Evolutionary conservation across 2,329 filamentous ascomycete species (phyloP).

Genomic region (Alternaria conjuncta): DNA sequence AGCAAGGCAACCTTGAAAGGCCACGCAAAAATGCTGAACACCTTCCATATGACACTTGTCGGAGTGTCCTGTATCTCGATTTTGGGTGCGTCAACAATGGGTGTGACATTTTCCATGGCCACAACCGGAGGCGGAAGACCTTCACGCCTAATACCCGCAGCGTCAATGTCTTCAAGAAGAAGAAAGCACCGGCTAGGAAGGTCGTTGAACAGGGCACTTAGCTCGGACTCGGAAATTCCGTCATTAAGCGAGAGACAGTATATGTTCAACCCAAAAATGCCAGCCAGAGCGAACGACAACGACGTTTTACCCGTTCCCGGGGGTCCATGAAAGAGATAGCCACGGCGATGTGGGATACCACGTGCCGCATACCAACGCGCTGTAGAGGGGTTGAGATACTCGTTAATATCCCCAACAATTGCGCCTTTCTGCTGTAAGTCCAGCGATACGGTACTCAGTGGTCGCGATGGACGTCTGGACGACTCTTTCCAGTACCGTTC

Average conservation of each 20-base stretch:
- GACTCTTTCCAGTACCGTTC: conserved; percentile 45
- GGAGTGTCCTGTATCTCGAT: neutral
- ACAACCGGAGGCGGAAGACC: neutral
- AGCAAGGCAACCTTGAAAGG: no score
- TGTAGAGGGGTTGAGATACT: conserved; percentile 61
- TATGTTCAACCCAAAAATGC: conserved; percentile 55
- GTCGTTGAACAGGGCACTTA: conserved; percentile 51
- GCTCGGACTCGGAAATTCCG: conserved; percentile 72
- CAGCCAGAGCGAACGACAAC: conserved; percentile 50
- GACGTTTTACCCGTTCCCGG: conserved; percentile 60
- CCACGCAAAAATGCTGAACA: no score
- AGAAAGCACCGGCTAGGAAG: conserved; percentile 55
- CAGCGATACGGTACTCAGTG: conserved; percentile 77
- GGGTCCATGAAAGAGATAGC: neutral
- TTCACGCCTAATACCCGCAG: conserved; percentile 47
- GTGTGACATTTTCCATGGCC: neutral
- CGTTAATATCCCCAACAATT: conserved; percentile 75
- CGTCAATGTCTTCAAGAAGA: conserved; percentile 56
- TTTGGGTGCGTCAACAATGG: neutral
- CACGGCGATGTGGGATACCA: neutral
- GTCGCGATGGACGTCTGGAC: conserved; percentile 48
- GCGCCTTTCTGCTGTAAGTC: conserved; percentile 69
- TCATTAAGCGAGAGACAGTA: conserved; percentile 62
- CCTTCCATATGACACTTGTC: no score
- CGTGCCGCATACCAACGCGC: neutral